phyloP scores from a whole-genome alignment of 2,329 filamentous ascomycete genomes.

The Endothia cerciana region DNA sequence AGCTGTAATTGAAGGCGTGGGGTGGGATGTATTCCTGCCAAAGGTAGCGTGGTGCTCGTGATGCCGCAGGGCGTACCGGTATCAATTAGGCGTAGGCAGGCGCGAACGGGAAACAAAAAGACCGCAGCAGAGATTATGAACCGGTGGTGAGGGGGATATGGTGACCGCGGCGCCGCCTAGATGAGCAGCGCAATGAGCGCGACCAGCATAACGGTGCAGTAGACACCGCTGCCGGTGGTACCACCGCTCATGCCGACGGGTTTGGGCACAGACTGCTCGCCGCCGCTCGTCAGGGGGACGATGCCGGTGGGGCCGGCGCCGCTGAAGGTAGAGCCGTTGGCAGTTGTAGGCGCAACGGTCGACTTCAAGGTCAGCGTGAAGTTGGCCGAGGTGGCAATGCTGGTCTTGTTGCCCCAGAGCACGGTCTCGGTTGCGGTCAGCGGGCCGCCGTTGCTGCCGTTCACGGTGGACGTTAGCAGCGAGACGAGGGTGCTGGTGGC shows the following conservation, averaged over 20 bases:
- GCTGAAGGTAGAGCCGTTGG: constrained; percentile 27
- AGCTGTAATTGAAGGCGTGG: neutral
- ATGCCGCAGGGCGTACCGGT: neutral
- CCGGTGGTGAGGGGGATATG: neutral
- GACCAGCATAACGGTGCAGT: constrained; percentile 42
- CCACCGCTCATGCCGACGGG: constrained; percentile 36
- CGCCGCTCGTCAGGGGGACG: constrained; percentile 39
- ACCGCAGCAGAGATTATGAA: neutral
- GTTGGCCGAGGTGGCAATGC: constrained; percentile 14
- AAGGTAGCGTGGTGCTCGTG: neutral
- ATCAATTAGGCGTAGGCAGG: neutral
- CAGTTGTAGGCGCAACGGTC: constrained; percentile 38
- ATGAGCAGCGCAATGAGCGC: constrained; percentile 41
- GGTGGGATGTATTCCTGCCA: neutral
- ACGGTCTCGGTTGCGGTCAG: constrained; percentile 15
- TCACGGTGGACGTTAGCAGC: neutral
- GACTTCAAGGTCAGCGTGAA: constrained; percentile 35
- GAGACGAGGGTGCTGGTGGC: constrained; percentile 10
- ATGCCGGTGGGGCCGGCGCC: constrained; percentile 26
- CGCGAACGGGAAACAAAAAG: neutral
- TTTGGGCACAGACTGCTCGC: constrained; percentile 39
- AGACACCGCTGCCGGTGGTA: constrained; percentile 39
- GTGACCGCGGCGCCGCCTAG: constrained; percentile 32
- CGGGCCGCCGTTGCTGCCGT: constrained; percentile 7
- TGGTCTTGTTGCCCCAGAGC: constrained; percentile 4